Base-by-base conservation (phyloP, 805 yeast species). In the Candida sphagnicola region DNA sequence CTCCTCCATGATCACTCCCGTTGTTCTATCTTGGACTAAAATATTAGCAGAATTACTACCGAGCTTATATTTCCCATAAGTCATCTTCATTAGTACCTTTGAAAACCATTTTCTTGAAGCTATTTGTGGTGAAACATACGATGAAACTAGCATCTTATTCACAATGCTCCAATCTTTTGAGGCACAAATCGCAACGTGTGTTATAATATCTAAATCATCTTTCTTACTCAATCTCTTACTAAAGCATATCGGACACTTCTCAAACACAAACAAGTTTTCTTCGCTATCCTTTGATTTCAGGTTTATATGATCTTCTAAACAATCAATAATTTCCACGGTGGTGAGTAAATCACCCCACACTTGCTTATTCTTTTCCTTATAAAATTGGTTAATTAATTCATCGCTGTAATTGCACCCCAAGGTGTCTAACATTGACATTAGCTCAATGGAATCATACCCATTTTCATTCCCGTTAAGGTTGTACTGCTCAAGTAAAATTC, bases 31-130 rank as follows among this genome's bases (percentile, higher is more conserved):
- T 58, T 93, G 98, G 2, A 91, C 97, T 35, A 93, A 67, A 21
- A 93, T 91, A 54, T 91, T 91, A 8, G 97, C 99, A 34, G 95
- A 88, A 54, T 91, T 87, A 29, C 69, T 56, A 2, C 97, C 97
- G 26, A 91, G 62, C 35, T 80, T 79, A 56, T 89, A 84, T 50
- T 84, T 84, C 0, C 99, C 99, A 54, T 87, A 89, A 0, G 93
- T 86, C 34, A 93, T 65, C 53, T 88, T 90, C 35, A 89, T 83
- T 40, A 90, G 65, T 2, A 85, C 75, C 51, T 85, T 88, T 3
- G 90, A 74, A 53, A 85, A 87, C 98, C 98, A 90, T 43, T 89
- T 77, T 49, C 86, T 80, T 3, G 90, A 77, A 0, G 98, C 98
- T 48, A 82, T 78, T 34, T 78, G 80, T 1, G 91, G 75, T 0